These are phyloP conservation scores for Geoglossum glabrum DNA, from an alignment of 495 filamentous ascomycete species.

Conservation along the genomic window DNA sequence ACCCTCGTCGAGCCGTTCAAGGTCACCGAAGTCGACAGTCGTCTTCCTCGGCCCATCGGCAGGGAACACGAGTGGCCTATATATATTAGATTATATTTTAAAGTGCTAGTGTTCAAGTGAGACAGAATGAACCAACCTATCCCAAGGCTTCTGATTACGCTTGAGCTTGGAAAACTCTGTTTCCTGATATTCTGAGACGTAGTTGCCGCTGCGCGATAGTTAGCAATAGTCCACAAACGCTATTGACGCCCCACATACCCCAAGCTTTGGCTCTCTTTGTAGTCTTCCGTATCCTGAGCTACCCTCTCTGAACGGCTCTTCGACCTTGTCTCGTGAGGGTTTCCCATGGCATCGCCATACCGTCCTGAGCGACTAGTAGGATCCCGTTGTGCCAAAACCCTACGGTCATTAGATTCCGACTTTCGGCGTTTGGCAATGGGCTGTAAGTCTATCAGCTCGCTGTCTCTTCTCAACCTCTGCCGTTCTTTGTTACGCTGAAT, in stretches of 20 bases:
- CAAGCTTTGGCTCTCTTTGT: background rate
- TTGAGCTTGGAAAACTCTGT: background rate
- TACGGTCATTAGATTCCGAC: background rate
- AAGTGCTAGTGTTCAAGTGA: background rate
- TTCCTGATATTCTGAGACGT: background rate
- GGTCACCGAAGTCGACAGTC: constrained; percentile 59
- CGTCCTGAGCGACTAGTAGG: background rate
- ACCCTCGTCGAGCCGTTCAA: constrained; percentile 59
- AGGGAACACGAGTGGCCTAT: constrained; percentile 49
- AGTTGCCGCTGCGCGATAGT: background rate
- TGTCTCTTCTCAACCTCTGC: background rate
- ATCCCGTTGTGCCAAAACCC: background rate
- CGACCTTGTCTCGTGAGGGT: background rate
- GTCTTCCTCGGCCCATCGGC: constrained; percentile 45
- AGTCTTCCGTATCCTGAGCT: background rate
- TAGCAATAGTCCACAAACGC: background rate
- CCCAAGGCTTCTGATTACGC: background rate
- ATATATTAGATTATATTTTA: background rate
- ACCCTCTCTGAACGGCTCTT: background rate
- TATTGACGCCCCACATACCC: background rate
- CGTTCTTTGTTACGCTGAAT: background rate
- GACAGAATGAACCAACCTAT: background rate
- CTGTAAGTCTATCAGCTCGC: background rate
- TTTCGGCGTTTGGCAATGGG: background rate
- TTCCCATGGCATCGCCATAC: background rate